Evolutionary conservation across 371 early-diverging fungal genomes (phyloP), one percentile per base, ranked within the genome.

Genomic region (Syncephalastrum contaminatum): DNA sequence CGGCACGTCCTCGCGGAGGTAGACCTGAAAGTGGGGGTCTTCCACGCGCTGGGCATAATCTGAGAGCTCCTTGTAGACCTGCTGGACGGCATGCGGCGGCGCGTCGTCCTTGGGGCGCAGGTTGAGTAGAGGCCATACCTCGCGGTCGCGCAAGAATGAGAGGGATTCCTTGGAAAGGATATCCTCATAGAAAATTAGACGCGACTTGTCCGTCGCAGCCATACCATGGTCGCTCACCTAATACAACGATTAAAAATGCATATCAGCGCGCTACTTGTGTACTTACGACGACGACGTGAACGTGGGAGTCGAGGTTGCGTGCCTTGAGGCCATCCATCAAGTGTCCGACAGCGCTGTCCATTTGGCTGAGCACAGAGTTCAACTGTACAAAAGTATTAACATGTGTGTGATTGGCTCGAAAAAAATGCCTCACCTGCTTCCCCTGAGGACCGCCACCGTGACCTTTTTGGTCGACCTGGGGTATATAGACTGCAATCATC

Each of bases 201-300:
- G 63, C n/a, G 83, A 69, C 48, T 80, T 66, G n/a, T 77, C 60
- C 5, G 69, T 62, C 14, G 69, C 63, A 6, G 92, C 79, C 96
- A 97, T 96, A 1, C 98, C 97, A 57, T 97, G 98, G 67, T 96
- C 97, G 56, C 93, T 85, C n/a, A 81, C 81, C 74, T 72, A 60
- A 21, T 39, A 21, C 6, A 19, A 56, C 7, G 15, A 36, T 8
- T 14, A 36, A 2, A 4, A 15, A 30, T 30, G 10, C 36, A 30
- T 30, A 4, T 4, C 18, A 4, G 20, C 41, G 20, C 3, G 27
- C 39, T 39, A 0, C 6, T 24, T 8, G 30, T 22, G 30, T 43
- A 51, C 65, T 85, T 53, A 95, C 93, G 20, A 96, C 64, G n/a
- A 97, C 77, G 14, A 95, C 51, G 64, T 96, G 89, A 24, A 90